phyloP scores from a whole-genome alignment of 1,284 basidiomycete species.

The Rhizoctonia solani region DNA sequence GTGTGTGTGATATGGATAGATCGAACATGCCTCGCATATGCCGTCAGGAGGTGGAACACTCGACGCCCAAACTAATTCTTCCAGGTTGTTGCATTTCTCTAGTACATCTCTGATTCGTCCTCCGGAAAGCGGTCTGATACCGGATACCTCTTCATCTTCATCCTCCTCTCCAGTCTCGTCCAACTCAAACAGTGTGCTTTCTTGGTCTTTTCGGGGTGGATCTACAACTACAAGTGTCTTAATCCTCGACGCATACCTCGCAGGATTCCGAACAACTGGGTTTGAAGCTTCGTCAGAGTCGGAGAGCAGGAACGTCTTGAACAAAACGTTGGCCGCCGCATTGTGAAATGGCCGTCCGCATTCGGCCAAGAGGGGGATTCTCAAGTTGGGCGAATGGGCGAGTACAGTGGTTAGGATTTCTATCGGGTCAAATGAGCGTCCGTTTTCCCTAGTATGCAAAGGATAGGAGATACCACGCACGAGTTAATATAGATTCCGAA shows the following conservation, averaged over 20 bases:
- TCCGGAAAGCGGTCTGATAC: slow-evolving; percentile 42
- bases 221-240: slow-evolving; percentile 1
- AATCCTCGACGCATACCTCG: not conserved
- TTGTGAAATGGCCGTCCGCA: slow-evolving; percentile 44
- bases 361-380: slow-evolving; percentile 32
- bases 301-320: slow-evolving; percentile 32
- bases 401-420: not conserved
- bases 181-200: slow-evolving; percentile 14
- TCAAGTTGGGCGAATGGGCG: not conserved
- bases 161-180: not conserved
- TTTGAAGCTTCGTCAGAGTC: slow-evolving; percentile 6
- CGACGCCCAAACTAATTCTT: slow-evolving; percentile 46
- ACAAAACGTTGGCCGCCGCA: slow-evolving; percentile 44
- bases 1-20: not conserved
- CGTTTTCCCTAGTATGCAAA: not conserved
- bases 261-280: not conserved
- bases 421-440: not conserved
- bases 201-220: not conserved
- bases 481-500: slow-evolving; percentile 3
- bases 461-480: not conserved
- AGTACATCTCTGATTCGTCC: slow-evolving; percentile 42
- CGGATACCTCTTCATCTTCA: not conserved
- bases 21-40: slow-evolving; percentile 46
- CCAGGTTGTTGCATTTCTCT: slow-evolving; percentile 43
- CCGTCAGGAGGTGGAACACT: slow-evolving; percentile 48